Evolutionary conservation across 768 basidiomycete genomes (phyloP), one percentile per base, ranked within the genome.

Genomic region (Serendipita sp.): DNA sequence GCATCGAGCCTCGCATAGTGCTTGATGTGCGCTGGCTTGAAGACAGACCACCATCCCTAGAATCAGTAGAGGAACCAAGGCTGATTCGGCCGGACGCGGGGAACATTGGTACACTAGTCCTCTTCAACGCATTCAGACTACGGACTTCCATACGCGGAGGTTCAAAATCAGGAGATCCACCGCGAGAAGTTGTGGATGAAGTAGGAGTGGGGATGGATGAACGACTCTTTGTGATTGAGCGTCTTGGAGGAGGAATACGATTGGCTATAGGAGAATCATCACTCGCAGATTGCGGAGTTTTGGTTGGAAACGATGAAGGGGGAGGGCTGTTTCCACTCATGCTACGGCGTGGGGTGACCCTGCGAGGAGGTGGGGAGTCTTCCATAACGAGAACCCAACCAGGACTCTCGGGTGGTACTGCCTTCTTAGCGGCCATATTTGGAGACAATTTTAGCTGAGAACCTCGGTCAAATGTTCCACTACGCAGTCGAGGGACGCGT

Each of bases 301-400:
- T 54, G 15, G 32, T 11, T 11, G 53, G 53, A 32, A 54, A 54
- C 13, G 53, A 15, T 15, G 53, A n/a, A 13, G 53, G 53, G 11
- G 53, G 53, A 11, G 53, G 53, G 32, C 15, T 15, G 32, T 32
- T 11, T 13, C 32, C 32, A 32, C 53, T 54, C 16, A 32, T 15
- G 53, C 53, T 15, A 15, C 28, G 10, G 11, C 15, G 53, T n/a
- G 53, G 53, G 24, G 24, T 24, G 11, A 54, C 53, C 13, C 53
- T 11, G 13, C 53, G 46, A 1, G 47, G 64, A 13, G 64, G 64
- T 0, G 64, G 47, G 35, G 24, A 30, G 70, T 90, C 89, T 68
- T 91, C 89, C 88, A 90, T 89, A 60, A 92, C 88, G 44, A 92
- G 80, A 46, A 92, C 89, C 89, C 89, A 92, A 64, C 89, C 89